Evolutionary conservation across 495 filamentous ascomycete genomes (phyloP).

Genomic region (Podospora comata): DNA sequence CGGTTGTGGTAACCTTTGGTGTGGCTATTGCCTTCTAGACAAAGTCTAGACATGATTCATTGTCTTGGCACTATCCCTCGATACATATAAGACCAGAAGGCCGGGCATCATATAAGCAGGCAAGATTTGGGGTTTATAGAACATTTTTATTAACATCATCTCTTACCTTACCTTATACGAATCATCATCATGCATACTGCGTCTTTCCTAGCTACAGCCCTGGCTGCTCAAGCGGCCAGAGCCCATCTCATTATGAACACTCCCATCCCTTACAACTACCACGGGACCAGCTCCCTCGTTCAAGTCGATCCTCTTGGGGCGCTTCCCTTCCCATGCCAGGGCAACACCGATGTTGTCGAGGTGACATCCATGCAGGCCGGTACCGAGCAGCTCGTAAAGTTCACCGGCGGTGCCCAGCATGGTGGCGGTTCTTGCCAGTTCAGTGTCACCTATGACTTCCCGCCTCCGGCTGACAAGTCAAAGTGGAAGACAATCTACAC

Average conservation of each 20-base stretch:
- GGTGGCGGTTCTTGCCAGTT: constrained; percentile 86
- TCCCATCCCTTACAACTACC: constrained; percentile 38
- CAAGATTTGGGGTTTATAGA: too few relatives aligned
- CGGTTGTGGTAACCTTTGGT: too few relatives aligned
- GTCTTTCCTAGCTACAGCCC: constrained; percentile 1
- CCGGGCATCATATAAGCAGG: background rate
- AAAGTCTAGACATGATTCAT: background rate
- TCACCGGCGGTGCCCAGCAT: constrained; percentile 66
- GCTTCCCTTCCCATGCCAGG: constrained; percentile 80
- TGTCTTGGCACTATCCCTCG: background rate
- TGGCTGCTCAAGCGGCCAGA: constrained; percentile 13
- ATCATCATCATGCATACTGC: background rate
- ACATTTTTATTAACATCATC: background rate
- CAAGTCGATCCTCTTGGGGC: constrained; percentile 38
- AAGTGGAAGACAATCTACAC: constrained; percentile 75
- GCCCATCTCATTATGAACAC: constrained; percentile 31
- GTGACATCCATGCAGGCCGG: constrained; percentile 43
- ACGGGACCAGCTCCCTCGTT: constrained; percentile 24
- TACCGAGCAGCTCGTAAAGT: constrained; percentile 49
- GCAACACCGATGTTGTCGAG: constrained; percentile 36
- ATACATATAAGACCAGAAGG: background rate
- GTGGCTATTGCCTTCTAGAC: background rate
- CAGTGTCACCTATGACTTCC: constrained; percentile 66
- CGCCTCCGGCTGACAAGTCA: constrained; percentile 50
- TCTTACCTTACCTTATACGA: background rate